Base-by-base conservation (phyloP, 495 filamentous ascomycete species). In the Wilcoxina mikolae region DNA sequence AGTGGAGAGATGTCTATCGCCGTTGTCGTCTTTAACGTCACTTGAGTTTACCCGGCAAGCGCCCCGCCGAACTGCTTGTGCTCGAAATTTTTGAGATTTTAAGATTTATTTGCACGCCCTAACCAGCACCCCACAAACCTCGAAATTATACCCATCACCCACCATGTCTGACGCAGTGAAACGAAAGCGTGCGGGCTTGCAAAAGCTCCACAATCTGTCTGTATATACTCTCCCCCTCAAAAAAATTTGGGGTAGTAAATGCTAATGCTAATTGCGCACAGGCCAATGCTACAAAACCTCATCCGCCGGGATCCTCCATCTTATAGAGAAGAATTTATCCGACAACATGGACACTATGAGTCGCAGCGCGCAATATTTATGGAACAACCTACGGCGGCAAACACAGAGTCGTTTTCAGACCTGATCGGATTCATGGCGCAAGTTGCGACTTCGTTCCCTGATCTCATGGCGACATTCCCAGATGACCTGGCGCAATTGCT, bases 321-420 rank as follows among this genome's bases (percentile, higher is more conserved):
- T 7, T 95, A 95, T 62, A 73, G 77, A 23, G 83, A 86, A 61
- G 88, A 95, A 60, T 94, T 94, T 62, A 72, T 79, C 63, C 80
- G 80, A 58, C 89, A 95, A 68, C 94, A 90, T 73, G 78, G 82
- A 60, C 86, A 94, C 66, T 98, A 95, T 79, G 83, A 90, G 66
- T 80, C 81, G 35, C 83, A 91, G 58, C 80, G 83, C 33, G 86
- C 94, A 59, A 89, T 95, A 62, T 94, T 95, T 72, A 74, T 93
- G 64, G 79, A 85, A 24, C 90, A 91, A 5, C 72, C 85, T 17
- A 84, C 88, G 35, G 46, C 47, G 12, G 50, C 48, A 4, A 45
- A 52, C 29, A 50, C 57, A n/a, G 56, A 57, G 38, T 26, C 61
- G 27, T 65, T 60, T 35, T 44, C 51, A 24, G 60, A 58, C 12